These are phyloP conservation scores for Dactylella cylindrospora DNA, from an alignment of 2,329 filamentous ascomycete species.

Conservation along the genomic window DNA sequence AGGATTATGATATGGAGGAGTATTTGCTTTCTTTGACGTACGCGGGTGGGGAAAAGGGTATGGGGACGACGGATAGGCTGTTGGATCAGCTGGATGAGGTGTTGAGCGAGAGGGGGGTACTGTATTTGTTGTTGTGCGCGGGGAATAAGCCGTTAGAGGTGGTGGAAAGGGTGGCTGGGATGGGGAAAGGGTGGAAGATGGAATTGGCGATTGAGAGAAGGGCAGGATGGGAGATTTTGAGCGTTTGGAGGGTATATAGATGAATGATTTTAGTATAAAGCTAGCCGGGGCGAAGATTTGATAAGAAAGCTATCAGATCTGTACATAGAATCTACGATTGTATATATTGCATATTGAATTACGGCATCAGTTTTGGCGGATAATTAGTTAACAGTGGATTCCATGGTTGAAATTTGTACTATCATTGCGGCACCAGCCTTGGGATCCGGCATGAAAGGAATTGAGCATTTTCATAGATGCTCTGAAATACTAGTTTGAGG, in stretches of 20 bases:
- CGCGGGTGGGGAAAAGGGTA: conserved; percentile 83
- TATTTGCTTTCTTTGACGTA: conserved; percentile 83
- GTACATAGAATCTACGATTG: no score
- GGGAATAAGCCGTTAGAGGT: conserved; percentile 83
- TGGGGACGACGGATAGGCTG: conserved; percentile 86
- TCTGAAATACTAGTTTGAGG: no score
- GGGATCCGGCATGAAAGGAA: no score
- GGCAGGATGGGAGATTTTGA: conserved; percentile 91
- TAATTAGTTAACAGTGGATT: no score
- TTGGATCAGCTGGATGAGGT: conserved; percentile 68
- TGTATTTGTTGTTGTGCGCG: conserved; percentile 85
- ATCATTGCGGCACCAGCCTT: no score
- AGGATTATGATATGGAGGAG: conserved; percentile 73
- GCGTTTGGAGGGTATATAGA: conserved; percentile 83
- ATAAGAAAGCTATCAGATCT: no score
- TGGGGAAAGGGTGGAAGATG: conserved; percentile 66
- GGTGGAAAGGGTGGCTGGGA: conserved; percentile 63
- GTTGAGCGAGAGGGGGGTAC: conserved; percentile 69
- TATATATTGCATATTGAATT: no score
- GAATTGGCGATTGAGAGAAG: conserved; percentile 76
- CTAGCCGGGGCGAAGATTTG: no score
- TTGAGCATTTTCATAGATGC: no score
- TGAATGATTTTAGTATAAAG: no score
- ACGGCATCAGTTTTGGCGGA: no score
- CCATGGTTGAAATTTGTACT: no score